Percentiles rank a stretch among this genome's conserved stretches.
phyloP scores from a whole-genome alignment of 2,329 filamentous ascomycete species.

The Colletotrichum viniferum region DNA sequence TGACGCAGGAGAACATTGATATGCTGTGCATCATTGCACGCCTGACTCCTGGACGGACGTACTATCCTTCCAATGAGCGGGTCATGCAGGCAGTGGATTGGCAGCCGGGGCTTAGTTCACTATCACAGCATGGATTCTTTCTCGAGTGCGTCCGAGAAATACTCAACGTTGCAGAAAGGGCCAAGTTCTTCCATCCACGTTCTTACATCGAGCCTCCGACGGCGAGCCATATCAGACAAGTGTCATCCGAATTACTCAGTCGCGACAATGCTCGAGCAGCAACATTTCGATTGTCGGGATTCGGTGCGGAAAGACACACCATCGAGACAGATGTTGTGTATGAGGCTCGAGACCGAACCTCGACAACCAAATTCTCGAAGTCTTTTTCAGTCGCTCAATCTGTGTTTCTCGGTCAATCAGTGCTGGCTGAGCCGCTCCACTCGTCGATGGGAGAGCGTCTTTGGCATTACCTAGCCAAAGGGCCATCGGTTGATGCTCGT shows the following conservation, averaged over 20 bases:
- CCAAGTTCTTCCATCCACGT: neutral
- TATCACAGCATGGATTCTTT: conserved; percentile 51
- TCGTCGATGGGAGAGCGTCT: no score
- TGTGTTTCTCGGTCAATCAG: no score
- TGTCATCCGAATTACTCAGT: neutral
- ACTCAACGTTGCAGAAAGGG: conserved; percentile 29
- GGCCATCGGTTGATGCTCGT: no score
- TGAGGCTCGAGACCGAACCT: no score
- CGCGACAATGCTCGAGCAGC: conserved; percentile 44
- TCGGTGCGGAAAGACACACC: conserved; percentile 28
- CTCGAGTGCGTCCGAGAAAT: conserved; percentile 37
- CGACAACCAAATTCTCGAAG: no score
- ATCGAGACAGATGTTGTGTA: neutral
- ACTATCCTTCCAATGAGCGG: conserved; percentile 44
- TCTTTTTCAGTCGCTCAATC: no score
- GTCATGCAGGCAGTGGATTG: conserved; percentile 55
- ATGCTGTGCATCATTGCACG: conserved; percentile 41
- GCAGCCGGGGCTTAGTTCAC: conserved; percentile 37
- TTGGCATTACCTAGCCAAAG: no score
- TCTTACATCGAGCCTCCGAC: neutral
- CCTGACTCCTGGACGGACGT: conserved; percentile 46
- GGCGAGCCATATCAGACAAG: no score
- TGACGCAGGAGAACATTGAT: conserved; percentile 38
- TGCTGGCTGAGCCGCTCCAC: no score
- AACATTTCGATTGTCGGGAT: conserved; percentile 30